Conservation (phyloP, 495 filamentous ascomycete genomes). For the Lasiosphaeria ovina region DNA sequence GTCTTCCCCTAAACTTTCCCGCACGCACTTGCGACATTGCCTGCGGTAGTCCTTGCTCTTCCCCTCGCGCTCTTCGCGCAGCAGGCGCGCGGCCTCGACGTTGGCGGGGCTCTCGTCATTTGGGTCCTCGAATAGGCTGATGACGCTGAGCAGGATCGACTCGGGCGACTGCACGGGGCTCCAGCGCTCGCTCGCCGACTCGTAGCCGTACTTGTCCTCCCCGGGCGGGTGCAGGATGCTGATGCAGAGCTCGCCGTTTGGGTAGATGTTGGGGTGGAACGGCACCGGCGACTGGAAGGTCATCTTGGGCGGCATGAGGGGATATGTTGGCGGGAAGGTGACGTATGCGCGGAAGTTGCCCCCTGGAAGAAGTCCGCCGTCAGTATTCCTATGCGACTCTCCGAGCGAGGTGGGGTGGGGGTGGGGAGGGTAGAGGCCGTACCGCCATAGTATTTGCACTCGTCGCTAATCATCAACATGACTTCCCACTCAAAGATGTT, state of each 20-base stretch:
- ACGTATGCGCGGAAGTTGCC: conserved; percentile 85
- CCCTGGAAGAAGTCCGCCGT: conserved; percentile 48
- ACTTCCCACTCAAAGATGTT: conserved; percentile 99
- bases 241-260: conserved; percentile 88
- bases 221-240: conserved; percentile 95
- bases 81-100: conserved; percentile 82
- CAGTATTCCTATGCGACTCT: background rate
- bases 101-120: conserved; percentile 97
- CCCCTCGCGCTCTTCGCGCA: conserved; percentile 73
- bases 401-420: background rate
- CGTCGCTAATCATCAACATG: conserved; percentile 97
- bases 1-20: conserved; percentile 79
- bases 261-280: conserved; percentile 96
- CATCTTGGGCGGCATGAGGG: conserved; percentile 85
- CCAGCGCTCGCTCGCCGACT: conserved; percentile 89
- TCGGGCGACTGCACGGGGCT: conserved; percentile 96
- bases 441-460: conserved; percentile 93
- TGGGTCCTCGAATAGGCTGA: conserved; percentile 87
- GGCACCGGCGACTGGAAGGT: conserved; percentile 81
- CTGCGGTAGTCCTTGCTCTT: conserved; percentile 68
- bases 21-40: conserved; percentile 71
- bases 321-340: conserved; percentile 78
- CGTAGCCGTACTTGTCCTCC: conserved; percentile 95
- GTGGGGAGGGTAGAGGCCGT: conserved; percentile 15
- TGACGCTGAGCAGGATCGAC: conserved; percentile 87